A percentile compares a stretch with the other conserved stretches of the same genome.
phyloP scores from a whole-genome alignment of 306 rosid genomes.

The Cucumis cinereus region DNA sequence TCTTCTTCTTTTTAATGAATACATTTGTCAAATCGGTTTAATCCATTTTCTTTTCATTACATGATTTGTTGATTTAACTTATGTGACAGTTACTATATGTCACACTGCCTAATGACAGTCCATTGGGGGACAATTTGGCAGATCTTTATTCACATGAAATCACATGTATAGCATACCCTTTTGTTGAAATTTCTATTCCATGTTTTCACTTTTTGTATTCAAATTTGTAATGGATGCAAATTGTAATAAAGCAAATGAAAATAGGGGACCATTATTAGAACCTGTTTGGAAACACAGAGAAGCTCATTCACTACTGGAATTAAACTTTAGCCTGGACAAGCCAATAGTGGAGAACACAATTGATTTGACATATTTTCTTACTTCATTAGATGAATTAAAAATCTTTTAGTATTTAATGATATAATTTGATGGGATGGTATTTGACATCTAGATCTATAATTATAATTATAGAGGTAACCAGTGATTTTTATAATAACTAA shows the following conservation, averaged over 20 bases:
- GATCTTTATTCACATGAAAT: background rate
- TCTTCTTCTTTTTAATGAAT: background rate
- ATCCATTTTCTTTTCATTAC: background rate
- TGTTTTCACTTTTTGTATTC: background rate
- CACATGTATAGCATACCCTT: background rate
- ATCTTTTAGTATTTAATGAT: background rate
- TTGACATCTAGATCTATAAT: background rate
- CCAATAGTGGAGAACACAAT: too few species aligned
- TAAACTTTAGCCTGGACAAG: background rate
- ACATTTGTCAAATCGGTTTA: background rate
- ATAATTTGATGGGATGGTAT: background rate
- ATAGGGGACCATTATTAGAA: background rate
- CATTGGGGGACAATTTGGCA: background rate
- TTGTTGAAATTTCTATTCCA: background rate
- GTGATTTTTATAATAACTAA: too few species aligned
- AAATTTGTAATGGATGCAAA: background rate
- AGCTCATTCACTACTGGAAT: background rate
- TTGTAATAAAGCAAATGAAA: background rate
- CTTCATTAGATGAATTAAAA: background rate
- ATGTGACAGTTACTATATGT: background rate
- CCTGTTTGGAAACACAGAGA: constrained; percentile 1
- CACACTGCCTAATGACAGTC: background rate
- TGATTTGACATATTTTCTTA: background rate
- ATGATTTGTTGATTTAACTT: background rate
- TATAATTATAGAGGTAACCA: too few species aligned